A percentile compares a stretch with the other conserved stretches of the same genome.
These are phyloP conservation scores for Mortierella sp. DNA, from an alignment of 371 early-diverging fungal species.

Conservation along the genomic window DNA sequence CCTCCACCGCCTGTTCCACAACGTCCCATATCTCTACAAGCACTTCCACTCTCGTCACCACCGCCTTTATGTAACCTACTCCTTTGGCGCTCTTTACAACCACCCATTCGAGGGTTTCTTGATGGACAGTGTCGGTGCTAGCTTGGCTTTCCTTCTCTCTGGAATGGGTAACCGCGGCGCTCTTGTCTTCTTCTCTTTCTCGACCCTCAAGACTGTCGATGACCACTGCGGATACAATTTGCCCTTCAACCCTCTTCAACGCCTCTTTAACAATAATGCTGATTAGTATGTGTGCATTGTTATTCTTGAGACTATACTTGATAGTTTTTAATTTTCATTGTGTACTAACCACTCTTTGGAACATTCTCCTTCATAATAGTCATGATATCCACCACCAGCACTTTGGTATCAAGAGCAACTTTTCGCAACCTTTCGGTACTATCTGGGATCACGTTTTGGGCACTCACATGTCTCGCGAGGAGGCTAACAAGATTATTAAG, in stretches of 20 bases:
- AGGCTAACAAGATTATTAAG: constrained; percentile 55
- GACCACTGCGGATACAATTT: constrained; percentile 88
- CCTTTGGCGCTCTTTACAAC: constrained; percentile 87
- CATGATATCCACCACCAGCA: constrained; percentile 79
- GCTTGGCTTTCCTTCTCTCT: constrained; percentile 71
- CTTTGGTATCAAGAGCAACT: constrained; percentile 76
- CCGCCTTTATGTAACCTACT: constrained; percentile 80
- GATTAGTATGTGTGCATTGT: constrained; percentile 67
- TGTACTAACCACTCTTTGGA: background rate
- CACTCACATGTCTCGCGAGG: constrained; percentile 61
- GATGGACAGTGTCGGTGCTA: constrained; percentile 80
- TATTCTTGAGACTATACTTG: background rate
- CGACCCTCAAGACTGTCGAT: constrained; percentile 84
- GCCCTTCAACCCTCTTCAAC: constrained; percentile 81
- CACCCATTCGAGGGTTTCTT: constrained; percentile 84
- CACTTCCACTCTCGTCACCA: constrained; percentile 84
- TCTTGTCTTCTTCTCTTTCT: constrained; percentile 77
- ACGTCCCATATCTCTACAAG: constrained; percentile 77
- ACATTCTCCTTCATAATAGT: constrained; percentile 35
- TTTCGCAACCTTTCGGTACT: constrained; percentile 81
- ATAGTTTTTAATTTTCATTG: background rate
- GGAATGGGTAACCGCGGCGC: constrained; percentile 79
- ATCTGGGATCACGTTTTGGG: constrained; percentile 81
- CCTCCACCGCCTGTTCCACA: constrained; percentile 81
- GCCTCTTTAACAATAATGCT: constrained; percentile 77